A percentile compares a stretch with the other conserved stretches of the same genome.
phyloP scores from a whole-genome alignment of 116 monocot genomes.

The Trichopus zeylanicus region DNA sequence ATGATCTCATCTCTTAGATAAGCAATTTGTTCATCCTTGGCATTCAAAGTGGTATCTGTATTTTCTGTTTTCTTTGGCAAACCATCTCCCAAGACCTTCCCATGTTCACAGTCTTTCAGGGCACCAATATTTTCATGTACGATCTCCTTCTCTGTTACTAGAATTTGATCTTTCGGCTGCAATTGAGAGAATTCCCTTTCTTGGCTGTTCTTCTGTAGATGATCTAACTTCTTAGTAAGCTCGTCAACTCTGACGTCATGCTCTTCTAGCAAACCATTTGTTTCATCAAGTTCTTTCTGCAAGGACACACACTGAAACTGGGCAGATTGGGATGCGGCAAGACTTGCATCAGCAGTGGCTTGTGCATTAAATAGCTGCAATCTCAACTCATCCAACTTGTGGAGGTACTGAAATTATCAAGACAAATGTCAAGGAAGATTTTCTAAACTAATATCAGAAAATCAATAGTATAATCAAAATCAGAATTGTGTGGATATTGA shows the following conservation, averaged over 20 bases:
- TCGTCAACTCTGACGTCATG: constrained; percentile 55
- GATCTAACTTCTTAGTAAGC: constrained; percentile 57
- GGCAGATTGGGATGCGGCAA: constrained; percentile 56
- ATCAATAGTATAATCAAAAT: no score
- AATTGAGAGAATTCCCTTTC: constrained; percentile 66
- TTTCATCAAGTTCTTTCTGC: constrained; percentile 71
- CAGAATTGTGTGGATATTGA: no score
- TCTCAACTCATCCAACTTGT: constrained; percentile 67
- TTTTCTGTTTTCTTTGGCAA: background rate
- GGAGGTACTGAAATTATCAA: constrained; percentile 27
- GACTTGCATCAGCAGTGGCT: constrained; percentile 81
- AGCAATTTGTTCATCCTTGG: background rate
- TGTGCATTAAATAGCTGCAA: constrained; percentile 53
- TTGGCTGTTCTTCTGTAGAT: constrained; percentile 68
- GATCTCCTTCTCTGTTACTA: constrained; percentile 66
- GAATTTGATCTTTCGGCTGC: constrained; percentile 67
- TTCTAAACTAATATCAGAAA: no score
- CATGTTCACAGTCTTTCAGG: background rate
- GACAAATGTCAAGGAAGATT: no score
- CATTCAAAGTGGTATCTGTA: background rate
- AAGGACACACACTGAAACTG: constrained; percentile 49
- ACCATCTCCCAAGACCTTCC: background rate
- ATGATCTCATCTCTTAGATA: background rate
- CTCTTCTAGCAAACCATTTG: constrained; percentile 47
- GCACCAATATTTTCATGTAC: background rate